Percentiles rank a stretch among this genome's conserved stretches.
These are phyloP conservation scores for Acrocalymma vagum DNA, from an alignment of 2,329 filamentous ascomycete genomes.

Conservation along the genomic window DNA sequence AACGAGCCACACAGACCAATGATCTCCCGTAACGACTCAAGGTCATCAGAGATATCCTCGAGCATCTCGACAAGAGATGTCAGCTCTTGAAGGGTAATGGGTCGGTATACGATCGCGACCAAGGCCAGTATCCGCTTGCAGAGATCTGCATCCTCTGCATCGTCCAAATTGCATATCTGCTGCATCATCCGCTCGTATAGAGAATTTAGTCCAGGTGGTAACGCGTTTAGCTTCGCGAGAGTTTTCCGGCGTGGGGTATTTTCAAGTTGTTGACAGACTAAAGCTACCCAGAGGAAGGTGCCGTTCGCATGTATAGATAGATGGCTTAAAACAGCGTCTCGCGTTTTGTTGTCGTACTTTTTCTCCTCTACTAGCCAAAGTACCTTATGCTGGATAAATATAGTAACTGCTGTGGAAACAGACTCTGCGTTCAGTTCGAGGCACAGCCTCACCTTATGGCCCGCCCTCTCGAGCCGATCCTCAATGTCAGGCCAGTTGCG, in stretches of 20 bases:
- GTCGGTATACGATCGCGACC: constrained; percentile 42
- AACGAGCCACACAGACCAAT: constrained; percentile 54
- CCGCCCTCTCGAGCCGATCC: constrained; percentile 24
- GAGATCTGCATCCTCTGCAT: constrained; percentile 34
- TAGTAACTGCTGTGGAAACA: constrained; percentile 42
- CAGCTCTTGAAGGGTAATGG: constrained; percentile 49
- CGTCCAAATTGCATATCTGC: constrained; percentile 34
- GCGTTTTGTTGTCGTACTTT: constrained; percentile 21
- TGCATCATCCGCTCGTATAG: constrained; percentile 52
- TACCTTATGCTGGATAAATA: constrained; percentile 50
- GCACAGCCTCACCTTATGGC: constrained; percentile 30
- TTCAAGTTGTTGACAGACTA: constrained; percentile 37
- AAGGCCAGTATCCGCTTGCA: constrained; percentile 48
- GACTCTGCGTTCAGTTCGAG: constrained; percentile 45
- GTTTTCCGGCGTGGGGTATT: constrained; percentile 18
- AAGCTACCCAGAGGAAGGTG: constrained; percentile 40
- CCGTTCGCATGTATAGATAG: constrained; percentile 42
- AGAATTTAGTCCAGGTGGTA: constrained; percentile 46
- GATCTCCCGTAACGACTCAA: constrained; percentile 1
- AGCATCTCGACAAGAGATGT: constrained; percentile 21
- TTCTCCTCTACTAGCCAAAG: constrained; percentile 31
- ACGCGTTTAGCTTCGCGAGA: constrained; percentile 20
- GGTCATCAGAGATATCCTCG: constrained; percentile 11
- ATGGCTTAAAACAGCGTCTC: constrained; percentile 17
- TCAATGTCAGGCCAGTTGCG: constrained; percentile 53